Evolutionary conservation across 2,329 filamentous ascomycete genomes (phyloP).

Genomic region (Plectosphaerella sp.): DNA sequence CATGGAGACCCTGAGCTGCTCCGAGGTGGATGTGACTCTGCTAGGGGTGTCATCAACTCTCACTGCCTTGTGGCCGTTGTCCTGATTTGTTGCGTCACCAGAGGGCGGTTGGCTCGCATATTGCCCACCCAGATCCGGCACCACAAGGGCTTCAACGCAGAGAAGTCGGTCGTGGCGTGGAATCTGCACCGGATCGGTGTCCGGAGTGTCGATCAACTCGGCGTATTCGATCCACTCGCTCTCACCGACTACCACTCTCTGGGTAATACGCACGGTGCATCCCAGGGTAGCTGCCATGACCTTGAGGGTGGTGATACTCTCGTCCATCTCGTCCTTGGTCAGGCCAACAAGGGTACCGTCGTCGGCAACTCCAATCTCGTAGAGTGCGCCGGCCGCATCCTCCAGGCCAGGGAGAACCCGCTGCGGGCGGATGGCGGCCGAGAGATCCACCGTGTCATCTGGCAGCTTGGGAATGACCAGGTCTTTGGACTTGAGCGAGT

Average conservation of each 20-base stretch:
- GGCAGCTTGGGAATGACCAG: constrained; percentile 72
- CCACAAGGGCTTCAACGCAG: constrained; percentile 88
- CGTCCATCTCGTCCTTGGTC: constrained; percentile 84
- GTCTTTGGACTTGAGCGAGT: constrained; percentile 72
- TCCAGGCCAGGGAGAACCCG: constrained; percentile 76
- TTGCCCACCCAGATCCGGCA: constrained; percentile 52
- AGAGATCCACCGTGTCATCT: constrained; percentile 49
- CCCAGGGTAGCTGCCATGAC: constrained; percentile 92
- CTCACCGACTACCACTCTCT: constrained; percentile 78
- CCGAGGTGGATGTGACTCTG: constrained; percentile 48
- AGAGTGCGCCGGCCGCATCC: constrained; percentile 87
- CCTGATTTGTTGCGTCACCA: constrained; percentile 5
- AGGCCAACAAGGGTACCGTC: constrained; percentile 88
- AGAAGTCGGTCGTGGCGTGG: constrained; percentile 55
- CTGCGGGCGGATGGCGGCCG: constrained; percentile 41
- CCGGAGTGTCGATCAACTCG: constrained; percentile 21
- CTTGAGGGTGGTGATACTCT: constrained; percentile 78
- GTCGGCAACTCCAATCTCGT: constrained; percentile 94
- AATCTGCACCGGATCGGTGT: constrained; percentile 17
- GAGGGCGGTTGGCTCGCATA: constrained; percentile 3
- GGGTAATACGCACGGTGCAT: constrained; percentile 75
- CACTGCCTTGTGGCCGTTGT: neutral
- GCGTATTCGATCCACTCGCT: constrained; percentile 65
- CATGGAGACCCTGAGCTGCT: constrained; percentile 82
- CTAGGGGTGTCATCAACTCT: constrained; percentile 20